phyloP scores from a whole-genome alignment of 805 yeast species.

The Pichia occidentalis region DNA sequence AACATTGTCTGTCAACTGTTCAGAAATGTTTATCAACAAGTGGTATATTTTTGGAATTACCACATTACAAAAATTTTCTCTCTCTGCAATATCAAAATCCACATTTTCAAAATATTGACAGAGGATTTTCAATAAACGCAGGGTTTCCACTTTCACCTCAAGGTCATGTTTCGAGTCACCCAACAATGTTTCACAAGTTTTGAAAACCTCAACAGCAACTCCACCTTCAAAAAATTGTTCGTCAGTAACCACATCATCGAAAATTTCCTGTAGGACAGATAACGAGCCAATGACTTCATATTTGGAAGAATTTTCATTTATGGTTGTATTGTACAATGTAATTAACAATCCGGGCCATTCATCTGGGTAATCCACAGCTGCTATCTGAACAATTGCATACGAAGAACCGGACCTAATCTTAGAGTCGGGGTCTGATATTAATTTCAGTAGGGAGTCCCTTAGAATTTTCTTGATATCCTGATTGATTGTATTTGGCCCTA shows the following conservation, averaged over 20 bases:
- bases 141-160: conserved; percentile 41
- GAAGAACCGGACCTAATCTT: conserved; percentile 64
- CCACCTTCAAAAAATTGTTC: conserved; percentile 79
- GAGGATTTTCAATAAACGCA: conserved; percentile 48
- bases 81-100: conserved; percentile 33
- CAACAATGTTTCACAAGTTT: conserved; percentile 42
- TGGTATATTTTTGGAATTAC: conserved; percentile 25
- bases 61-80: conserved; percentile 33
- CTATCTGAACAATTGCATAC: conserved; percentile 74
- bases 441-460: conserved; percentile 42
- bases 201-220: conserved; percentile 49
- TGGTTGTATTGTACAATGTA: conserved; percentile 35
- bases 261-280: conserved; percentile 62
- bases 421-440: conserved; percentile 43
- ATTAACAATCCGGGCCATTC: conserved; percentile 79
- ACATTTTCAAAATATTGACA: conserved; percentile 47
- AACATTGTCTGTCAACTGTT: conserved; percentile 4
- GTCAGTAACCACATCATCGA: conserved; percentile 81
- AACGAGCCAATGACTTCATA: conserved; percentile 46
- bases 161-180: conserved; percentile 18
- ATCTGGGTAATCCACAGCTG: conserved; percentile 88
- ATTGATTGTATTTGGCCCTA: conserved; percentile 47
- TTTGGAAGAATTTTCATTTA: conserved; percentile 31
- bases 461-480: conserved; percentile 46
- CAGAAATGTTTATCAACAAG: conserved; percentile 18